These are phyloP conservation scores for Boletus bicolor DNA, from an alignment of 768 basidiomycete species.

Conservation along the genomic window DNA sequence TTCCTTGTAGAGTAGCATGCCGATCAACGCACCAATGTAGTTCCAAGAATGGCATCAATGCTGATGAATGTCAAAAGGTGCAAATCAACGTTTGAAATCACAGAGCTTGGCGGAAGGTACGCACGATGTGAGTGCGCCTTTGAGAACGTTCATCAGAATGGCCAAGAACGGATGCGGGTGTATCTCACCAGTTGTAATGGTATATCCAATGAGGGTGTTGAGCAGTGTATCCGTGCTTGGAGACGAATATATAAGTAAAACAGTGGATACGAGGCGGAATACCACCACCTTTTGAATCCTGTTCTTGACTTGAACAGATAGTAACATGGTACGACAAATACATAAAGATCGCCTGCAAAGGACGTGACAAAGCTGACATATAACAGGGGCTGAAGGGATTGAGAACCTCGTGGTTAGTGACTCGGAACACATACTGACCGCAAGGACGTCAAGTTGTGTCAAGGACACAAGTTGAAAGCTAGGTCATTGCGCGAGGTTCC, in stretches of 20 bases:
- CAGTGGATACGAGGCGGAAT: not conserved
- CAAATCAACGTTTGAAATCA: not conserved
- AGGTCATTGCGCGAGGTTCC: not conserved
- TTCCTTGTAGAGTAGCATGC: not conserved
- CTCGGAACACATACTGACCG: conserved; percentile 30
- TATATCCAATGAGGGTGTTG: conserved; percentile 46
- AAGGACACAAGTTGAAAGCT: conserved; percentile 42
- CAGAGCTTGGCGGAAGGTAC: conserved; percentile 8
- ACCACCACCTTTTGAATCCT: conserved; percentile 44
- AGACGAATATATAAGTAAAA: not conserved
- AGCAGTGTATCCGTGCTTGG: conserved; percentile 51
- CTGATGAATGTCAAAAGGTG: conserved; percentile 28
- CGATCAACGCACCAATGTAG: conserved; percentile 33
- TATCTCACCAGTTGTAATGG: conserved; percentile 50
- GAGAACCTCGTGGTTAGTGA: not conserved
- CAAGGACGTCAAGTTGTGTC: conserved; percentile 35
- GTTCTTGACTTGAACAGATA: conserved; percentile 48
- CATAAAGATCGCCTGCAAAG: conserved; percentile 49
- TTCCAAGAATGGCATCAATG: conserved; percentile 44
- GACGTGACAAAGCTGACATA: conserved; percentile 51
- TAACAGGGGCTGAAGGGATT: conserved; percentile 39
- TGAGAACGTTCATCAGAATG: conserved; percentile 18
- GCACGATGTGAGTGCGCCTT: conserved; percentile 40
- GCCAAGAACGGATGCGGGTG: not conserved
- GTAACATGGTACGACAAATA: conserved; percentile 48